phyloP scores from a whole-genome alignment of 2,329 filamentous ascomycete genomes.

The Calonectria honghensis region DNA sequence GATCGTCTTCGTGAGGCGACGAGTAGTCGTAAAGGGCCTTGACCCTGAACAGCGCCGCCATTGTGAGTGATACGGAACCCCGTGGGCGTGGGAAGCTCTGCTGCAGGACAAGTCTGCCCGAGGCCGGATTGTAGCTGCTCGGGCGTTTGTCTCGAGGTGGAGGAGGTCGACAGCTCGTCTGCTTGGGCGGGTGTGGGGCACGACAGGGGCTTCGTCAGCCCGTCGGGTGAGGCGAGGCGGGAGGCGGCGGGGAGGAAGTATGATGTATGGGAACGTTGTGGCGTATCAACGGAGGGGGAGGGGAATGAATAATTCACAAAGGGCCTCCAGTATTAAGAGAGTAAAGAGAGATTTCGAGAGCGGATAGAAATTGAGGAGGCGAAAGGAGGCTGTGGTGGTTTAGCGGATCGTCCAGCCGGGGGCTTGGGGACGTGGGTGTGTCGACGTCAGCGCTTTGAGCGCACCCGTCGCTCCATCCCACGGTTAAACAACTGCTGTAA shows the following conservation, averaged over 20 bases:
- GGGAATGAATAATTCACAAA: slow-evolving; percentile 36
- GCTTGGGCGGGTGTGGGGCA: slow-evolving; percentile 54
- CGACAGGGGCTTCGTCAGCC: slow-evolving; percentile 58
- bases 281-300: slow-evolving; percentile 49
- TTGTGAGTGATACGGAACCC: slow-evolving; percentile 65
- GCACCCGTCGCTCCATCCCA: slow-evolving; percentile 52
- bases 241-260: slow-evolving; percentile 49
- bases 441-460: slow-evolving; percentile 69
- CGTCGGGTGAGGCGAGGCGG: slow-evolving; percentile 50
- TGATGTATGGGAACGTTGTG: slow-evolving; percentile 43
- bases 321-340: slow-evolving; percentile 39
- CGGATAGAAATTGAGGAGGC: slow-evolving; percentile 47
- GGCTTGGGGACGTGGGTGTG: slow-evolving; percentile 58
- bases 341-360: slow-evolving; percentile 47
- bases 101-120: slow-evolving; percentile 55
- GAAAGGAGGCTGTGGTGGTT: slow-evolving; percentile 56
- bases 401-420: slow-evolving; percentile 60
- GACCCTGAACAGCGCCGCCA: slow-evolving; percentile 91
- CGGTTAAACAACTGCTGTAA: slow-evolving; percentile 28
- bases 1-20: slow-evolving; percentile 95
- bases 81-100: slow-evolving; percentile 50
- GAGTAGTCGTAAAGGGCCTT: slow-evolving; percentile 96
- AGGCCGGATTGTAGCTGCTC: slow-evolving; percentile 54
- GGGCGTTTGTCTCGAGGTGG: slow-evolving; percentile 47
- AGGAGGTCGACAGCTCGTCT: slow-evolving; percentile 55